Evolutionary conservation across 1,284 basidiomycete genomes (phyloP).

Genomic region (Meripilus lineatus): DNA sequence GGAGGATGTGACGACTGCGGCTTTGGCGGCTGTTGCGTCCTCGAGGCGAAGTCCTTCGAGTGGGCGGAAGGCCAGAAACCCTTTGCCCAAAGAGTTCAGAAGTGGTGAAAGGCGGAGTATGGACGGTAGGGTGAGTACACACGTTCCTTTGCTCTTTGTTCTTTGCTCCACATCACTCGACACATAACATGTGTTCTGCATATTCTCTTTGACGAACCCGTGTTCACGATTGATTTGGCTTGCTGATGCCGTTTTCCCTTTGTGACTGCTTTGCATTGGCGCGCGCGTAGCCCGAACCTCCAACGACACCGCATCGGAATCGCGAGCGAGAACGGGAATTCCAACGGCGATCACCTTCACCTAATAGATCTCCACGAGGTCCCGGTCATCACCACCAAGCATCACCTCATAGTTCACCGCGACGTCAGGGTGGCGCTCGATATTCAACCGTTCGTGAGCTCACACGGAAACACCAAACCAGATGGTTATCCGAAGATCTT

Average conservation of each 20-base stretch:
- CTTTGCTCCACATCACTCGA: slow-evolving; percentile 6
- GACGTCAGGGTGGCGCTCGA: slow-evolving; percentile 29
- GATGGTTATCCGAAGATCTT: slow-evolving; percentile 42
- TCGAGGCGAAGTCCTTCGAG: slow-evolving; percentile 42
- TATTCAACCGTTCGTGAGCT: slow-evolving; percentile 43
- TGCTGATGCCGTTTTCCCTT: too few relatives aligned
- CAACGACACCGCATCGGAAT: slow-evolving; percentile 14
- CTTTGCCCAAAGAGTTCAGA: slow-evolving; percentile 60
- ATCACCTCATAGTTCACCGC: slow-evolving; percentile 25
- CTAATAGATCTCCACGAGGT: slow-evolving; percentile 2
- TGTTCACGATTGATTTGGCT: too few relatives aligned
- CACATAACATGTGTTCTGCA: slow-evolving; percentile 8
- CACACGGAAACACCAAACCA: slow-evolving; percentile 42
- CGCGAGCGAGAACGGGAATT: slow-evolving; percentile 7
- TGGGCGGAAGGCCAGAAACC: slow-evolving; percentile 42
- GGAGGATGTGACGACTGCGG: slow-evolving; percentile 45
- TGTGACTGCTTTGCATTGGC: slow-evolving; percentile 8
- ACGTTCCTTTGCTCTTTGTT: slow-evolving; percentile 8
- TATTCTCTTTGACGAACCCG: too few relatives aligned
- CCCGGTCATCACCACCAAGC: slow-evolving; percentile 3
- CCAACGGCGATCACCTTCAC: slow-evolving; percentile 7
- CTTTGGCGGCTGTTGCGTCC: slow-evolving; percentile 57
- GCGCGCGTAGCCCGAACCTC: slow-evolving; percentile 5
- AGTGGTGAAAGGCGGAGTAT: slow-evolving; percentile 32
- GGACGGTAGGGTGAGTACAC: slow-evolving; percentile 40